Base-by-base conservation (phyloP, 257 asterid genomes). In the Asclepias syriaca region DNA sequence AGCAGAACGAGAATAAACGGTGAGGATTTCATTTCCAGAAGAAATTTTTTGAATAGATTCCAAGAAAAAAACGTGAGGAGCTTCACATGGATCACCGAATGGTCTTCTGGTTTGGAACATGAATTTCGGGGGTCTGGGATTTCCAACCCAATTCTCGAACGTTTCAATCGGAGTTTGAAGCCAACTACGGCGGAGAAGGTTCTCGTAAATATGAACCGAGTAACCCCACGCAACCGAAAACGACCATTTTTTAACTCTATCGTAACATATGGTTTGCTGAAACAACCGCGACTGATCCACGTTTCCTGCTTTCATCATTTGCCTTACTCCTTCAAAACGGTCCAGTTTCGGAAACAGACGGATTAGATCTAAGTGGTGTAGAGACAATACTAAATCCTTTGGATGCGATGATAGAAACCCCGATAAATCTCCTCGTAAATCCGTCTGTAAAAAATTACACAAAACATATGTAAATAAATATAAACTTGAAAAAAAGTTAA, bases 21-120 rank as follows among this genome's bases (percentile, higher is more conserved):
- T 77, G 14, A 72, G 32, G 3, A 79, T 7, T 10, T 57, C 34
- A 72, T 77, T 67, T 16, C 61, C 65, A n/a, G 82, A 63, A 55
- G 55, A 81, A 74, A 11, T 21, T 10, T 6, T 70, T 71, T 43
- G 69, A 80, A 69, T 73, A 59, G 6, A 53, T 72, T 84, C 58
- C 5, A 81, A 77, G 78, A 77, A 90, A 70, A 86, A 90, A 0
- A 79, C 6, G n/a, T 90, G 93, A 2, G 96, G 96, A 24, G 85
- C 78, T 5, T 82, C 82, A 71, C 96, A 90, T 0, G 92, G 77
- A 53, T 78, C 81, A 2, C 21, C 4, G 0, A 77, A 69, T 12
- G 78, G 82, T 29, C 8, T 34, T 16, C 96, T 81, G 18, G 94
- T 85, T 74, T 90, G 84, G 77, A 90, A 81, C 95, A 88, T 84